Evolutionary conservation across 2,329 filamentous ascomycete genomes (phyloP), one percentile per base, ranked within the genome.

Genomic region (Pseudocercospora macadamiae): DNA sequence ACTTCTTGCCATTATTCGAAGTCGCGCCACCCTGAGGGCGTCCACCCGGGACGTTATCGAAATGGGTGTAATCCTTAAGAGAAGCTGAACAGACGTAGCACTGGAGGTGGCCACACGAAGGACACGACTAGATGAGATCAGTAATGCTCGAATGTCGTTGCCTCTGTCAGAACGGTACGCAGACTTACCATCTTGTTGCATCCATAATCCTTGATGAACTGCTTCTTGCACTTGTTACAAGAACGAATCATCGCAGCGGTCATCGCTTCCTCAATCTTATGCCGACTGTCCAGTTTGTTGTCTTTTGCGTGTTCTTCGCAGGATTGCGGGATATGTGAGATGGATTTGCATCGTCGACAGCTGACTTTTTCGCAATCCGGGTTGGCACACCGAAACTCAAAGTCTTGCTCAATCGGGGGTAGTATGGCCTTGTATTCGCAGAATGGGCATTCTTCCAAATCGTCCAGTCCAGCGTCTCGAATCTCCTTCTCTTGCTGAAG

Each of bases 181-280:
- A n/a, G n/a, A 54, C 62, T 32, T 53, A 64, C 64, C 83, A 96
- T 90, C 75, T 93, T 93, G 76, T 96, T 96, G 77, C 91, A 96
- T 2, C 91, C 91, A 28, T 78, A 72, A 32, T 87, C 83, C 70
- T 96, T 96, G 71, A 96, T 83, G 67, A 93, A 95, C 0, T 87
- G 85, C n/a, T 85, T 83, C n/a, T 81, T 78, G 74, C 89, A 88
- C 62, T 78, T 79, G 61, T 90, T 91, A 79, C 91, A 96, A 25
- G 79, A 85, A 18, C 91, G 84, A 54, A 96, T 89, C 65, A 96
- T 68, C 1, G 91, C 91, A 14, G 83, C 82, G 2, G 89, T 91
- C 89, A 93, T 93, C 18, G 90, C 91, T 71, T 96, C 91, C 72
- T 96, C 91, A 26, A 96, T 84, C 3, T 79, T 74, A 63, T 88